These are phyloP conservation scores for Solanum etuberosum DNA, from an alignment of 257 asterid species.

Conservation along the genomic window DNA sequence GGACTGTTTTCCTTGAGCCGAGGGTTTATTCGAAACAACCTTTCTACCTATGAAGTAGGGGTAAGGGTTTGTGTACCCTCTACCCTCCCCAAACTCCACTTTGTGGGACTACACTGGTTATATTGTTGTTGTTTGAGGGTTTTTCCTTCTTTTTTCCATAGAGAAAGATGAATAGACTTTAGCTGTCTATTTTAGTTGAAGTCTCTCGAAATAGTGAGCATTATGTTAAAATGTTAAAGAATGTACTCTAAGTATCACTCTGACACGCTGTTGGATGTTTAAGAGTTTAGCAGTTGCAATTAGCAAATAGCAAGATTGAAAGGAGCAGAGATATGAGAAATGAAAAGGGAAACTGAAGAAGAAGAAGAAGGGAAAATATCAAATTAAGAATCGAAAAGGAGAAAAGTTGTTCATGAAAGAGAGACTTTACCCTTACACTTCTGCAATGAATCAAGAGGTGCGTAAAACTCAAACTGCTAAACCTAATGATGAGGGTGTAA, in stretches of 20 bases:
- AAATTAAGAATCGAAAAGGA: neutral
- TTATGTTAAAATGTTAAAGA: neutral
- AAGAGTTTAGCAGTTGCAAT: neutral
- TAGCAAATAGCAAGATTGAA: neutral
- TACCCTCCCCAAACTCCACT: neutral
- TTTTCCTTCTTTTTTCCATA: neutral
- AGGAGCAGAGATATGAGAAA: neutral
- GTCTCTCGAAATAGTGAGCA: neutral
- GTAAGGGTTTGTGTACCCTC: neutral
- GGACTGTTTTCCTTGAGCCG: neutral
- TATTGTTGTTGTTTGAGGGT: neutral
- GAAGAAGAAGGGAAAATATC: neutral
- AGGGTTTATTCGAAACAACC: neutral
- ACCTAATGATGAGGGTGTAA: neutral
- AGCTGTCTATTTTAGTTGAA: neutral
- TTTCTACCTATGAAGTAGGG: neutral
- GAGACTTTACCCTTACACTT: neutral
- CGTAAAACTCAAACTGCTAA: neutral
- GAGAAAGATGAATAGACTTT: neutral
- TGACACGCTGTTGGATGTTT: neutral
- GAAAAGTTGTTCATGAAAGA: neutral
- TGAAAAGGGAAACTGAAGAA: neutral
- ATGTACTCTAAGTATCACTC: neutral
- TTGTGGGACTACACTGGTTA: neutral
- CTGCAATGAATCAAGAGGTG: neutral